Evolutionary conservation across 192 early-diverging fungal genomes (phyloP).

Genomic region (Spizellomyces punctatus): DNA sequence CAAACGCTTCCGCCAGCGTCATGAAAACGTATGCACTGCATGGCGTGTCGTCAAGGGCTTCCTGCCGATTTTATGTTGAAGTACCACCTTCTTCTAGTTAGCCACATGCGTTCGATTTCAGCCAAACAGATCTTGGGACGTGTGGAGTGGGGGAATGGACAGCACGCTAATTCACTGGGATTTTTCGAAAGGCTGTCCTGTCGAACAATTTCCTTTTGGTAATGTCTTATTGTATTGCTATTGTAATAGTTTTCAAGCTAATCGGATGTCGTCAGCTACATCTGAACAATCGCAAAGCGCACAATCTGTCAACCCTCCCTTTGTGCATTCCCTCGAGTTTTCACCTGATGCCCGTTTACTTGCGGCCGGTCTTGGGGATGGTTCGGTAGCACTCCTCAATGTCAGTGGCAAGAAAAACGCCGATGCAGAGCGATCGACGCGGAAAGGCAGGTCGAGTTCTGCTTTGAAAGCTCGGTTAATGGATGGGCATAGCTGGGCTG

Average conservation of each 20-base stretch:
- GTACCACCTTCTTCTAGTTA: slow-evolving; percentile 2
- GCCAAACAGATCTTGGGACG: slow-evolving; percentile 20
- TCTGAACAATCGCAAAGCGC: background rate
- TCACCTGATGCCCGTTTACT: background rate
- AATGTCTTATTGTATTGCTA: background rate
- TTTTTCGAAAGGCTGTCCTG: slow-evolving; percentile 13
- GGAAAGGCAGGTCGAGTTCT: slow-evolving; percentile 1
- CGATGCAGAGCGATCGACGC: background rate
- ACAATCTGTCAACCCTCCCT: slow-evolving; percentile 34
- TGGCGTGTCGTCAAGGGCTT: too few species aligned
- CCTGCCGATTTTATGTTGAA: background rate
- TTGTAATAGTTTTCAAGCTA: background rate
- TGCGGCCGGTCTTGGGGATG: slow-evolving; percentile 32
- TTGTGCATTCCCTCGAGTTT: slow-evolving; percentile 18
- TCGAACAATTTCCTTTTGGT: background rate
- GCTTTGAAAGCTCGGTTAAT: too few species aligned
- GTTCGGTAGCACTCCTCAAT: slow-evolving; percentile 15
- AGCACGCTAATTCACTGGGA: slow-evolving; percentile 22
- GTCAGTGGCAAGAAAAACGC: background rate
- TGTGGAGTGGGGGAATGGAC: slow-evolving; percentile 29
- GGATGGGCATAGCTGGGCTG: slow-evolving; percentile 20
- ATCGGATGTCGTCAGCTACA: background rate
- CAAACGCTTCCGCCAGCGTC: slow-evolving; percentile 24
- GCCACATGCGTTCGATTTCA: slow-evolving; percentile 26
- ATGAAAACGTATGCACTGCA: slow-evolving; percentile 11